Conservation (phyloP, 192 early-diverging fungal species). For the Pilaira anomala region DNA sequence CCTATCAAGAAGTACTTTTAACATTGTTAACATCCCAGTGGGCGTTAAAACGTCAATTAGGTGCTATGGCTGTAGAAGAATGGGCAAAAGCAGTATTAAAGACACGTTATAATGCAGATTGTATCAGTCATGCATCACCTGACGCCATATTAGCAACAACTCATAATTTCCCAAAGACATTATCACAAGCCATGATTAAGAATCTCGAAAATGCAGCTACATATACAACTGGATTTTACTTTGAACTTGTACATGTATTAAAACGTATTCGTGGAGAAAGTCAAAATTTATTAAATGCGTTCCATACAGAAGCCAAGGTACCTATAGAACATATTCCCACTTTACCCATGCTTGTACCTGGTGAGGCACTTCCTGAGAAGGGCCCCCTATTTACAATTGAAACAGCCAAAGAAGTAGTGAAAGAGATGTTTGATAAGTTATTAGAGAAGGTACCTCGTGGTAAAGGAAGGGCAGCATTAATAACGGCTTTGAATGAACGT, state of each 20-base stretch:
- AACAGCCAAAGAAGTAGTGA: conserved; percentile 48
- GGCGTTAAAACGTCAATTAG: conserved; percentile 77
- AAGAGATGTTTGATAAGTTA: conserved; percentile 43
- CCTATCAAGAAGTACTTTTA: conserved; percentile 53
- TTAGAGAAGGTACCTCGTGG: conserved; percentile 37
- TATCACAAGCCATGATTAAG: conserved; percentile 55
- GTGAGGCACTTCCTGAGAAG: conserved; percentile 30
- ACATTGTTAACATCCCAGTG: conserved; percentile 65
- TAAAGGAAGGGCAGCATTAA: conserved; percentile 33
- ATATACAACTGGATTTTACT: conserved; percentile 48
- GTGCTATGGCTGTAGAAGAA: conserved; percentile 76
- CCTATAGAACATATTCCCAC: conserved; percentile 40
- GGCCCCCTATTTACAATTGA: conserved; percentile 53
- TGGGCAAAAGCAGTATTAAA: conserved; percentile 58
- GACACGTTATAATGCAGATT: conserved; percentile 31
- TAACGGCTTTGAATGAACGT: conserved; percentile 50
- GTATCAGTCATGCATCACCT: conserved; percentile 28
- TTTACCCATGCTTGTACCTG: conserved; percentile 48
- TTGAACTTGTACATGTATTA: conserved; percentile 61
- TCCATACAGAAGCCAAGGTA: conserved; percentile 50
- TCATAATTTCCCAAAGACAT: conserved; percentile 46
- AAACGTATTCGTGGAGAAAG: conserved; percentile 66
- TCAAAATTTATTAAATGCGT: conserved; percentile 56
- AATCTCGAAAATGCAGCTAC: conserved; percentile 49
- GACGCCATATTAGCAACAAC: conserved; percentile 30